Base-by-base conservation (phyloP, 352 stramenopile species). In the Thalassiosira oceanica region DNA sequence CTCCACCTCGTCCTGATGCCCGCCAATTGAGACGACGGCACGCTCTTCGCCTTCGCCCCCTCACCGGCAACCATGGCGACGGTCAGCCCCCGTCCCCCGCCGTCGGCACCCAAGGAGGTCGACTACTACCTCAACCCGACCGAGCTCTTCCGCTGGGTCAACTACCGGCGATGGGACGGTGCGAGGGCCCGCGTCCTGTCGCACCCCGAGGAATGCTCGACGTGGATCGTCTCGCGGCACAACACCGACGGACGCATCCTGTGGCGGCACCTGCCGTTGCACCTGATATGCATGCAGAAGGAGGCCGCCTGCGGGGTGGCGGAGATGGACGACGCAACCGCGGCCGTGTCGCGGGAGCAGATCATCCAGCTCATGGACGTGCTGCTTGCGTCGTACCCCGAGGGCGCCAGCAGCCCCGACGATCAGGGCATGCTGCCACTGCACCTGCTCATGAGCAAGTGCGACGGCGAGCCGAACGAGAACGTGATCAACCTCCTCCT, bases 361-460 rank as follows among this genome's bases (percentile, higher is more conserved):
- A 85, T 86, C 10, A 54, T 80, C 27, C 53, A 65, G 10, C 65
- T 89, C 3, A 71, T 91, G 36, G 72, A 86, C 41, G 52, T 74
- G 11, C 61, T 91, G 39, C 54, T 91, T 2, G 70, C 78, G 41
- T 68, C 69, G 16, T 83, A 88, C 76, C 77, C 78, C 5, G 63
- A 82, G 35, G 84, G 63, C 18, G 73, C 79, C 6, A 70, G 54
- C 10, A 81, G 80, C 61, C 63, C 65, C 23, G 84, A 91, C 68
- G 81, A 91, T 55, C 81, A 91, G 43, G 84, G 84, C 1, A 89
- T 91, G 79, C 49, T 89, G 13, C 80, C 84, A 28, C 50, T 91
- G 3, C 84, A 91, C 56, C 53, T 81, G 26, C 31, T 76, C 7
- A 50, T 76, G 21, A 70, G 36, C 18, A 81, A 77, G 42, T 46